Evolutionary conservation across 768 basidiomycete species (phyloP).

Genomic region (Psilocybe sp.): DNA sequence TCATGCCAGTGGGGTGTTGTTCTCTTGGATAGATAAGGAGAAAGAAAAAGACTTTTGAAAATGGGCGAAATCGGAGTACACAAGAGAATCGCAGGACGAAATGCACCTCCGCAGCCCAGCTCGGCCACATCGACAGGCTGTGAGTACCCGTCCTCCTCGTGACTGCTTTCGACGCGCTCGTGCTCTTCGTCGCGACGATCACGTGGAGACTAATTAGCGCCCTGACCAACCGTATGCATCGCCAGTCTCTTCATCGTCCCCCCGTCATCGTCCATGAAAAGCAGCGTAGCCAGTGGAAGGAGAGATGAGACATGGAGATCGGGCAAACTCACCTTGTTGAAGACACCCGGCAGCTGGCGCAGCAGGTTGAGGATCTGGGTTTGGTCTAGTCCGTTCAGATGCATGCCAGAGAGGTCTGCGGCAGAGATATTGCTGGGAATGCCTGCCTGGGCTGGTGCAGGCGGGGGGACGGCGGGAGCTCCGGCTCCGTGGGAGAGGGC

Average conservation of each 20-base stretch:
- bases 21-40: too few species aligned
- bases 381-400: conserved; percentile 39
- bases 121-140: neutral
- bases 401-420: conserved; percentile 23
- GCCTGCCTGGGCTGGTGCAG: conserved; percentile 23
- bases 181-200: conserved; percentile 35
- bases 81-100: too few species aligned
- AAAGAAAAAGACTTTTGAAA: too few species aligned
- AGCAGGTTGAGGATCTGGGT: conserved; percentile 60
- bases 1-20: too few species aligned
- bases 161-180: conserved; percentile 33
- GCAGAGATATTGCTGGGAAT: conserved; percentile 22
- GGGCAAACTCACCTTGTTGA: conserved; percentile 49
- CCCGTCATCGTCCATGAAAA: neutral
- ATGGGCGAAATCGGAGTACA: too few species aligned
- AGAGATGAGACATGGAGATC: conserved; percentile 4
- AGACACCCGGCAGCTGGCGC: conserved; percentile 50
- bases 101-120: neutral
- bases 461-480: conserved; percentile 24
- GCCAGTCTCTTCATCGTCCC: neutral
- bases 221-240: neutral
- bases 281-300: conserved; percentile 9
- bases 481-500: conserved; percentile 32
- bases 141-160: conserved; percentile 27
- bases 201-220: conserved; percentile 31